Evolutionary conservation across 768 basidiomycete genomes (phyloP).

Genomic region (Lactarius vividus): DNA sequence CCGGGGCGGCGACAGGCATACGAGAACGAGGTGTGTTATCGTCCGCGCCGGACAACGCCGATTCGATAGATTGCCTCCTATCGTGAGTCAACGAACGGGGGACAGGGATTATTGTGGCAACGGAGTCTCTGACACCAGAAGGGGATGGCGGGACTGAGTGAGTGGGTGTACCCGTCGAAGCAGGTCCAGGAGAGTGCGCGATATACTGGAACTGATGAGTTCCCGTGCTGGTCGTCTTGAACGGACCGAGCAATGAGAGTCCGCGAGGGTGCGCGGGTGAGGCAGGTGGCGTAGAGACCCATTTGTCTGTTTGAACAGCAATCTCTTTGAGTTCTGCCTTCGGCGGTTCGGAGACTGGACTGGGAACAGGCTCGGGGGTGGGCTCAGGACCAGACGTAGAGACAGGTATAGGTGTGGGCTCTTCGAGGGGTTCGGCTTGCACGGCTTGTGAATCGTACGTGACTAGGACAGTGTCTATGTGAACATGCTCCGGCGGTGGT

Average conservation of each 20-base stretch:
- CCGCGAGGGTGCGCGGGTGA: conserved; percentile 36
- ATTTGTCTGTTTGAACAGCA: conserved; percentile 77
- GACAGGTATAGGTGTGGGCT: conserved; percentile 13
- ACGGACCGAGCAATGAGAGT: conserved; percentile 32
- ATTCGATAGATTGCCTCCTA: conserved; percentile 70
- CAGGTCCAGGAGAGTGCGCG: conserved; percentile 42
- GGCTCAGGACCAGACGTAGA: neutral
- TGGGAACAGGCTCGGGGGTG: conserved; percentile 30
- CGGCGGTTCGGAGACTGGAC: conserved; percentile 36
- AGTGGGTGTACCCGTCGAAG: conserved; percentile 35
- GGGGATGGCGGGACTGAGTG: conserved; percentile 41
- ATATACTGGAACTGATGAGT: conserved; percentile 70
- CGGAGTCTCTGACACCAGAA: conserved; percentile 51
- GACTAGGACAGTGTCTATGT: conserved; percentile 31
- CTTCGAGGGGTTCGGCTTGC: conserved; percentile 34
- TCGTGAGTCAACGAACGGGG: conserved; percentile 56
- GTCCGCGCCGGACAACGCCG: conserved; percentile 54
- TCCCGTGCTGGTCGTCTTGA: conserved; percentile 58
- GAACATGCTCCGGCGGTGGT: conserved; percentile 18
- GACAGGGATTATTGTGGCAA: conserved; percentile 46
- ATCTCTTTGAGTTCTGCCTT: conserved; percentile 72
- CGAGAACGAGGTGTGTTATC: conserved; percentile 53
- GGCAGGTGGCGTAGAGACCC: conserved; percentile 45
- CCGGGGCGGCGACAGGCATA: conserved; percentile 54
- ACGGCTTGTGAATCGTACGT: conserved; percentile 54